Percentiles rank a stretch among this genome's conserved stretches.
These are phyloP conservation scores for Skeletonema menzelii DNA, from an alignment of 108 stramenopile species.

Conservation along the genomic window DNA sequence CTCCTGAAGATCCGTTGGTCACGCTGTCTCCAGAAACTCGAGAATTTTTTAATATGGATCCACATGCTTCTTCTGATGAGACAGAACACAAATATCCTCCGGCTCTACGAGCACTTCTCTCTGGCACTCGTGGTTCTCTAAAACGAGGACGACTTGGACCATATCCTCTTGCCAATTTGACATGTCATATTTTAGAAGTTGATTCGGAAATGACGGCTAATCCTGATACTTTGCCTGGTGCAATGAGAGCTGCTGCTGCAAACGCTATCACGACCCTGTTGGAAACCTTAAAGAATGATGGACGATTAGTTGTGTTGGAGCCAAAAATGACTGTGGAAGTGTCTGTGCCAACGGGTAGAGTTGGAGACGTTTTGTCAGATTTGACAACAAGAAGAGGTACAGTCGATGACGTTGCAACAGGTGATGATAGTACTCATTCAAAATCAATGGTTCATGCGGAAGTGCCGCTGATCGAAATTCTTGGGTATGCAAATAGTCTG, in stretches of 20 bases:
- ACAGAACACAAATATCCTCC: conserved; percentile 56
- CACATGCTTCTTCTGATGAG: conserved; percentile 41
- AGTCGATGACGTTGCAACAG: conserved; percentile 79
- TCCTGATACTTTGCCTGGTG: conserved; percentile 70
- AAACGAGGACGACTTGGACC: conserved; percentile 72
- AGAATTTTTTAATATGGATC: conserved; percentile 65
- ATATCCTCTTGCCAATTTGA: conserved; percentile 67
- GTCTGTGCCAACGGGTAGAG: conserved; percentile 69
- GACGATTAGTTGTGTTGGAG: conserved; percentile 61
- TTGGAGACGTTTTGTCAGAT: conserved; percentile 87
- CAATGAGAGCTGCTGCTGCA: conserved; percentile 75
- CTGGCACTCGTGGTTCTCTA: conserved; percentile 77
- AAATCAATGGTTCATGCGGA: conserved; percentile 80
- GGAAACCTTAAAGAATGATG: conserved; percentile 24
- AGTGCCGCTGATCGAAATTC: conserved; percentile 84
- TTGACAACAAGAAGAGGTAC: conserved; percentile 78
- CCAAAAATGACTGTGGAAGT: conserved; percentile 87
- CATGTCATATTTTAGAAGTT: conserved; percentile 70
- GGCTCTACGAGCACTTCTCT: conserved; percentile 62
- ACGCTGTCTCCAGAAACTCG: conserved; percentile 60
- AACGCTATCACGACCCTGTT: conserved; percentile 60
- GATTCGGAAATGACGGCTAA: conserved; percentile 68
- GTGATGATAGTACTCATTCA: conserved; percentile 22
- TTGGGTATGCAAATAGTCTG: conserved; percentile 86
- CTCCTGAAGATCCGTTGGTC: conserved; percentile 68